Conservation (phyloP, 2,329 filamentous ascomycete genomes). For the Orbilia ellipsospora region DNA sequence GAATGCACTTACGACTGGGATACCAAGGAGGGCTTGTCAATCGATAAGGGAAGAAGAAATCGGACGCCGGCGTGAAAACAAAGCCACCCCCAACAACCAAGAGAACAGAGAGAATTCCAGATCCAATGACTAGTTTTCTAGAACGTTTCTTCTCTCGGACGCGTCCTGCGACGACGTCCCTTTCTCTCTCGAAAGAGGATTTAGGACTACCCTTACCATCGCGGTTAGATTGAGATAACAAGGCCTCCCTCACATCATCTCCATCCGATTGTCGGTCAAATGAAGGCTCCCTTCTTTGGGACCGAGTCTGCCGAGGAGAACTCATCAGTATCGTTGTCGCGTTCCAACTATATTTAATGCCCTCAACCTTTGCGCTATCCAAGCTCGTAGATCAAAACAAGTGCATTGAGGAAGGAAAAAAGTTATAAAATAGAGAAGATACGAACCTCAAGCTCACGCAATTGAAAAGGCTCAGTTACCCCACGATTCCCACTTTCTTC, state of each 20-base stretch:
- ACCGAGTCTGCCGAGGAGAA: conserved; percentile 35
- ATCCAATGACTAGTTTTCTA: conserved; percentile 20
- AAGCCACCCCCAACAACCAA: conserved; percentile 18
- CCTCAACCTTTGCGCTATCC: not conserved
- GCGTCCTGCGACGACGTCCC: conserved; percentile 10
- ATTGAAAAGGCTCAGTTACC: conserved; percentile 21
- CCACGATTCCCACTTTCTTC: conserved; percentile 33
- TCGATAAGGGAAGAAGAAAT: conserved; percentile 72
- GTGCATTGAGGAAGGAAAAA: not conserved
- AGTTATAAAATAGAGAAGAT: not conserved
- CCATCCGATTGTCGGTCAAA: conserved; percentile 28
- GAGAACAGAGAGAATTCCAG: conserved; percentile 17
- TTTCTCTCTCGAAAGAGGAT: conserved; percentile 25
- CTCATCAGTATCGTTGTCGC: conserved; percentile 17
- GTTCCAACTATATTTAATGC: not conserved
- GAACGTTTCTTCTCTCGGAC: conserved; percentile 13
- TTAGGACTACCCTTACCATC: conserved; percentile 20
- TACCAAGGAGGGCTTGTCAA: conserved; percentile 69
- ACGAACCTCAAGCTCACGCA: conserved; percentile 26
- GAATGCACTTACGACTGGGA: conserved; percentile 22
- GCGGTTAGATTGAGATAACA: conserved; percentile 16
- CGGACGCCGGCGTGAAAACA: conserved; percentile 65
- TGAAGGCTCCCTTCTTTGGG: conserved; percentile 15
- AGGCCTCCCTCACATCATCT: conserved; percentile 26
- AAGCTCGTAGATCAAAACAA: not conserved